These are phyloP conservation scores for Ophiostoma angusticollis DNA, from an alignment of 2,329 filamentous ascomycete genomes.

Conservation along the genomic window DNA sequence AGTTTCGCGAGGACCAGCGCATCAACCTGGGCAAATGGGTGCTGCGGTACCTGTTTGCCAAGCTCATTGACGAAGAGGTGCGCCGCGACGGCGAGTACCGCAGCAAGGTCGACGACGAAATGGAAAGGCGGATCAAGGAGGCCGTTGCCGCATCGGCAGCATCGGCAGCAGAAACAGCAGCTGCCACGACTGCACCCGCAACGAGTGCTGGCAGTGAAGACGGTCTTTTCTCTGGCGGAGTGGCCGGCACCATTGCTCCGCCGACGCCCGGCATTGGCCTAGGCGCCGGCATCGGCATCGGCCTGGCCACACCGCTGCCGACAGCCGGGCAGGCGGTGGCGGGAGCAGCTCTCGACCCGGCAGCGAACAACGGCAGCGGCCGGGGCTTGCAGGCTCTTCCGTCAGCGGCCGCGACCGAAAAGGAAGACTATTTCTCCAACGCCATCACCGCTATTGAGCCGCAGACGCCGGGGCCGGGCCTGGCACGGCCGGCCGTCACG, in stretches of 20 bases:
- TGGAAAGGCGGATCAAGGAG: conserved; percentile 45
- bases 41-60: conserved; percentile 78
- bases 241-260: not conserved
- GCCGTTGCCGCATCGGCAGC: conserved; percentile 36
- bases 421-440: conserved; percentile 66
- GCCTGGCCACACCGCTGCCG: conserved; percentile 51
- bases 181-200: too few species aligned
- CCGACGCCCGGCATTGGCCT: conserved; percentile 45
- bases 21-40: conserved; percentile 98
- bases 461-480: conserved; percentile 28
- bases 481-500: conserved; percentile 26
- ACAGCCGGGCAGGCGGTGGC: conserved; percentile 23
- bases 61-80: conserved; percentile 82
- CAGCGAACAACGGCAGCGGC: conserved; percentile 38
- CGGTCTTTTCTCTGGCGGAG: not conserved
- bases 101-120: conserved; percentile 50
- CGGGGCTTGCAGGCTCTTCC: conserved; percentile 39
- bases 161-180: conserved; percentile 26
- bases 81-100: conserved; percentile 64
- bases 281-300: conserved; percentile 83
- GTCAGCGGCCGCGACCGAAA: conserved; percentile 50
- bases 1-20: conserved; percentile 86
- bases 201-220: too few species aligned
- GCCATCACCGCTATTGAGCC: conserved; percentile 36
- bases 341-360: conserved; percentile 27